Evolutionary conservation across 768 basidiomycete genomes (phyloP), one percentile per base, ranked within the genome.

Genomic region (Pisolithus marmoratus): DNA sequence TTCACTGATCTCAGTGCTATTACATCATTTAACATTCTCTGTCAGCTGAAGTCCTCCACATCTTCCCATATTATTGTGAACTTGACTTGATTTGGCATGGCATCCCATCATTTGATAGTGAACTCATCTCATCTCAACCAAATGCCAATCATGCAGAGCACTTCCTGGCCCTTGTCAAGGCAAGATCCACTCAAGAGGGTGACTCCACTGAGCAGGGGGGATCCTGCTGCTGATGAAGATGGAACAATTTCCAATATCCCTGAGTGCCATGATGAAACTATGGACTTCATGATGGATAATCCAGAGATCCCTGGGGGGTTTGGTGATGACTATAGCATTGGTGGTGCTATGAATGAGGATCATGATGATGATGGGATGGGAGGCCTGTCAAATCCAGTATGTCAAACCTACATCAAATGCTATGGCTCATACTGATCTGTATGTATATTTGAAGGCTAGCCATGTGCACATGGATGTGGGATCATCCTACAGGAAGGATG

Each of bases 21-120:
- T 41, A n/a, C n/a, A 19, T 41, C 19, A 41, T n/a, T 22, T 41
- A 41, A 41, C n/a, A n/a, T 8, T 29, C 38, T 36, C 15, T 38
- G 15, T 31, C 26, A 51, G 38, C 43, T 20, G 43, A 51, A 7
- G 20, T 51, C 37, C 44, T 46, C 20, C 36, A 14, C 27, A 45
- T 50, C 15, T 54, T 54, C n/a, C 45, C 48, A 8, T 41, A 54
- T 15, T 54, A 50, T 12, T n/a, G 37, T 22, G 38, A 42, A 3
- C 48, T 54, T 11, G 3, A 54, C 19, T 12, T 19, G 1, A 46
- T 50, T 15, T 47, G 53, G 49, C 31, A 34, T 4, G 29, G 44
- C 6, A 54, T 54, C 7, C 49, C 49, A 7, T 17, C n/a, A 19
- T 17, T 20, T 20, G 38, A 41, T 41, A 41, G 38, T 19, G 38